phyloP scores from a whole-genome alignment of 2,329 filamentous ascomycete species.

The Raffaelea ambrosiae region DNA sequence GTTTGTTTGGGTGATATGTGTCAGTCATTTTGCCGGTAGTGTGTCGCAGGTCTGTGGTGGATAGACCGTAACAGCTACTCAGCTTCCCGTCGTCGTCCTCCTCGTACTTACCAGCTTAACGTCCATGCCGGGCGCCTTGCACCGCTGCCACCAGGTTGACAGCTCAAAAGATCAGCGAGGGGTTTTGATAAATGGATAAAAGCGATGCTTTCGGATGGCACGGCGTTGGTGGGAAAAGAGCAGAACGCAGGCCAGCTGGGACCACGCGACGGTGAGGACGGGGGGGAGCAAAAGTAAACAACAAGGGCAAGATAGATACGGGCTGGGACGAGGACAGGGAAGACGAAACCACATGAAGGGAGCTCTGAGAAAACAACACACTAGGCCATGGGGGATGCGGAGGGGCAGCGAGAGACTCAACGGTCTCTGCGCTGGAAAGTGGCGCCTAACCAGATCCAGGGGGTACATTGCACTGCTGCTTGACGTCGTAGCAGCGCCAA shows the following conservation, averaged over 20 bases:
- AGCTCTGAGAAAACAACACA: too few relatives aligned
- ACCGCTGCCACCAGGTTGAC: conserved; percentile 2
- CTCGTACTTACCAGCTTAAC: conserved; percentile 13
- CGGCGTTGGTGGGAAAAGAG: too few relatives aligned
- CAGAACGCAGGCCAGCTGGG: not conserved
- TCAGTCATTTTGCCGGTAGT: not conserved
- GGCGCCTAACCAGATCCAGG: too few relatives aligned
- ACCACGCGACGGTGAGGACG: not conserved
- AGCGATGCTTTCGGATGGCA: not conserved
- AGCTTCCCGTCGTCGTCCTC: not conserved
- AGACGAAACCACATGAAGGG: not conserved
- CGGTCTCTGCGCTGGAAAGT: too few relatives aligned
- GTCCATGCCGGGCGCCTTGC: conserved; percentile 13
- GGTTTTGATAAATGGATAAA: not conserved
- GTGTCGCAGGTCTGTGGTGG: too few relatives aligned
- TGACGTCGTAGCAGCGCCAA: too few relatives aligned
- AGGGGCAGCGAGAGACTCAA: not conserved
- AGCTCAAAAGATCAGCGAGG: too few relatives aligned
- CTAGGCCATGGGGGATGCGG: not conserved
- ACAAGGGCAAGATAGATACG: too few relatives aligned
- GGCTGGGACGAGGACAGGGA: not conserved
- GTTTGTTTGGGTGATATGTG: not conserved
- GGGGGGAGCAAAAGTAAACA: too few relatives aligned
- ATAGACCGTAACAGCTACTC: not conserved
- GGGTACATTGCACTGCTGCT: too few relatives aligned